Evolutionary conservation across 192 early-diverging fungal genomes (phyloP), one percentile per base, ranked within the genome.

Genomic region (Glomus cerebriforme): DNA sequence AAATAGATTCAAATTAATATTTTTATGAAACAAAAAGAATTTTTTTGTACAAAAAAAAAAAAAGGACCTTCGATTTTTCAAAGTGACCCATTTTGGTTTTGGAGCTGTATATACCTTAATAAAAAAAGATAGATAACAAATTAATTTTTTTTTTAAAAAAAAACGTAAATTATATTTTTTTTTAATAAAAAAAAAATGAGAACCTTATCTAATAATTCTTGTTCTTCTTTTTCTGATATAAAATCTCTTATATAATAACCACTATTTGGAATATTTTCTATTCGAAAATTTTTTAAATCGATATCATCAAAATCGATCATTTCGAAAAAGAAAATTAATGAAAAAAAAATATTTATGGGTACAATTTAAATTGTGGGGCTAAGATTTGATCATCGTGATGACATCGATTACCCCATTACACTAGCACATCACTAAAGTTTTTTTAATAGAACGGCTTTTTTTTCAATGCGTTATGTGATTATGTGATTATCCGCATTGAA

Each of bases 1-100:
- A 35, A 65, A 65, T 22, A 47, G 24, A 9, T 24, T 24, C 22
- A 37, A 64, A 13, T 8, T 2, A 24, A n/a, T n/a, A n/a, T n/a
- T n/a, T n/a, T n/a, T n/a, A n/a, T n/a, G n/a, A n/a, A n/a, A n/a
- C n/a, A n/a, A n/a, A n/a, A n/a, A 80, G 71, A 29, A n/a, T 45
- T 59, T 58, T 49, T 24, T 59, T 79, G 35, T 32, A 26, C 13
- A 12, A 54, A 24, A n/a, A 7, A 37, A 78, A 22, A 29, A 2
- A 29, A 22, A 29, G 27, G 12, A 85, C 86, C 86, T 83, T 80
- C 86, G 69, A 49, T 81, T 81, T 80, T 87, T 87, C 24, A 87
- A 79, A 29, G 81, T 62, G n/a, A 87, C 86, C 86, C 86, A 87
- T 79, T 85, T 87, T 26, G 86, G 84, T 59, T 83, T 85, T 31